These are phyloP conservation scores for Gliomastix tumulicola DNA, from an alignment of 2,329 filamentous ascomycete genomes.

Conservation along the genomic window DNA sequence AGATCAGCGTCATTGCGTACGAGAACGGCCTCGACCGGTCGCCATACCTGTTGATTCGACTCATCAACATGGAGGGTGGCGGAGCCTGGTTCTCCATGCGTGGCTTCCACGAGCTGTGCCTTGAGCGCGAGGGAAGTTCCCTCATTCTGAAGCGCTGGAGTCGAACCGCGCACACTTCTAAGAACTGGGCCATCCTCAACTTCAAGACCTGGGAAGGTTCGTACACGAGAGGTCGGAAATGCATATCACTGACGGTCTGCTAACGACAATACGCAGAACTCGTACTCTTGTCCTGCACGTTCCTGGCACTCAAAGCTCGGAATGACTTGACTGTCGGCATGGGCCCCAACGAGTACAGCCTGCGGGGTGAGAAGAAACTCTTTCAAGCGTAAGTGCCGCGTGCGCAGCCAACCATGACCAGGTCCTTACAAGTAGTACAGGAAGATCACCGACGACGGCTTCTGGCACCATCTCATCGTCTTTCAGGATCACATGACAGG, in stretches of 20 bases:
- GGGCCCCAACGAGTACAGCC: constrained; percentile 34
- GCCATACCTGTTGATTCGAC: constrained; percentile 41
- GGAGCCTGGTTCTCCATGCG: constrained; percentile 38
- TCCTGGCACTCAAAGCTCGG: constrained; percentile 47
- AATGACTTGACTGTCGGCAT: constrained; percentile 37
- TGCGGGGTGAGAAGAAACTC: constrained; percentile 40
- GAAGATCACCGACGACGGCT: constrained; percentile 51
- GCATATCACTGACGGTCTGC: background rate
- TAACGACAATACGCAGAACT: constrained; percentile 35
- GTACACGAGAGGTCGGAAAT: constrained; percentile 10
- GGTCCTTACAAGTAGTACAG: constrained; percentile 1
- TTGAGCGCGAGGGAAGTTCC: constrained; percentile 39
- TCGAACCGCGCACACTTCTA: constrained; percentile 28
- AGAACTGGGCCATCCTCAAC: constrained; percentile 46
- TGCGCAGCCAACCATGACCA: too few species aligned
- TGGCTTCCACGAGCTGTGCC: constrained; percentile 47
- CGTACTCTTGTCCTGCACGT: constrained; percentile 52
- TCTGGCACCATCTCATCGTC: constrained; percentile 45
- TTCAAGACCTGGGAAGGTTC: constrained; percentile 57
- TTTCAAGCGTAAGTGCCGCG: constrained; percentile 47
- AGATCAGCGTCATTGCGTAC: constrained; percentile 46
- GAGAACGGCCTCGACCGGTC: constrained; percentile 32
- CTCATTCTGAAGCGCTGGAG: constrained; percentile 49
- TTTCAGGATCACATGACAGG: constrained; percentile 41
- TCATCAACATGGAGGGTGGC: constrained; percentile 28